Conservation (phyloP, 495 filamentous ascomycete genomes). For the Penicillium paradoxum region DNA sequence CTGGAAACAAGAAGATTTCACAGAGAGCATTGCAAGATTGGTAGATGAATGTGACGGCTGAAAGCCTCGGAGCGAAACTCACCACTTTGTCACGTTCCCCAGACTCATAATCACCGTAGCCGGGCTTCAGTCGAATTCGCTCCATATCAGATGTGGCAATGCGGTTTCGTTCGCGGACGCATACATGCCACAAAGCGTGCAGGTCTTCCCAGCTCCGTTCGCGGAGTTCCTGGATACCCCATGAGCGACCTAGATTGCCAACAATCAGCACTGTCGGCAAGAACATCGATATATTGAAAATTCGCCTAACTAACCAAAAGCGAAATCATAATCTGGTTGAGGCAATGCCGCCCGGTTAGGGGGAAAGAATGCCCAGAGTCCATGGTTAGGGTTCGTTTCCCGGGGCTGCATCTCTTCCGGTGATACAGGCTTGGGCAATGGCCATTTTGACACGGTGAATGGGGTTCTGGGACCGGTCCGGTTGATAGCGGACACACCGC, state of each 20-base stretch:
- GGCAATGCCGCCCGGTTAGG: slow-evolving; percentile 55
- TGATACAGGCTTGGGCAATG: slow-evolving; percentile 67
- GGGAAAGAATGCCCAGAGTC: slow-evolving; percentile 91
- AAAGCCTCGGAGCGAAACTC: slow-evolving; percentile 25
- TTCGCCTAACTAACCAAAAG: slow-evolving; percentile 53
- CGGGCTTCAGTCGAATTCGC: slow-evolving; percentile 55
- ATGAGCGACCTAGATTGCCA: slow-evolving; percentile 57
- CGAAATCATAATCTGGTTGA: slow-evolving; percentile 59
- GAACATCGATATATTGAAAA: neutral
- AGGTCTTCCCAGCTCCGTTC: slow-evolving; percentile 91
- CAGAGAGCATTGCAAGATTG: neutral
- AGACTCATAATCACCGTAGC: slow-evolving; percentile 64
- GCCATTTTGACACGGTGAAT: slow-evolving; percentile 62
- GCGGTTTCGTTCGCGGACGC: slow-evolving; percentile 85
- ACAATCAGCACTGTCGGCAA: slow-evolving; percentile 13
- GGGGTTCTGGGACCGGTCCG: slow-evolving; percentile 69
- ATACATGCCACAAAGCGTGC: slow-evolving; percentile 91
- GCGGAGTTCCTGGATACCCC: slow-evolving; percentile 84
- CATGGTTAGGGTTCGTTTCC: slow-evolving; percentile 64
- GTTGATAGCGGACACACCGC: slow-evolving; percentile 76
- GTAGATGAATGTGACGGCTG: neutral
- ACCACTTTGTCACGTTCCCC: slow-evolving; percentile 56
- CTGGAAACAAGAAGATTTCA: neutral
- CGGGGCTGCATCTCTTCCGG: slow-evolving; percentile 38
- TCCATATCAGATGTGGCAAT: slow-evolving; percentile 73